phyloP scores from a whole-genome alignment of 495 filamentous ascomycete genomes.

The Daldinia concentrica region DNA sequence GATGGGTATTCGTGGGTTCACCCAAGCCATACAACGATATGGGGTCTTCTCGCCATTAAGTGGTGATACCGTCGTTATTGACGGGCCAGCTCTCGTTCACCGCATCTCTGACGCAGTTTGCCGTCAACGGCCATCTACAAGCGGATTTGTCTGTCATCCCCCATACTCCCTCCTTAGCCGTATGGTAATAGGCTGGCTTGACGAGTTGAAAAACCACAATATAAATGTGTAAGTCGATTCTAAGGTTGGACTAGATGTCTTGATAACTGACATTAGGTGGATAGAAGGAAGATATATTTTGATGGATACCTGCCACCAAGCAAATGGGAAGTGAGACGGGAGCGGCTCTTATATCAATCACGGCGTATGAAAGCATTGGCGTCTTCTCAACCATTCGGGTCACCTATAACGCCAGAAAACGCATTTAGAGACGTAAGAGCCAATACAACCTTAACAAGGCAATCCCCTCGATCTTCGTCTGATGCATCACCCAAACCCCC shows the following conservation, averaged over 20 bases:
- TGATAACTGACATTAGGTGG: constrained; percentile 35
- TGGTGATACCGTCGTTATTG: constrained; percentile 66
- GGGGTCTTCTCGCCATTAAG: constrained; percentile 59
- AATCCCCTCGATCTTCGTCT: neutral
- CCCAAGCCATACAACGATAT: constrained; percentile 65
- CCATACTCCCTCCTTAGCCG: constrained; percentile 68
- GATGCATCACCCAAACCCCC: constrained; percentile 62
- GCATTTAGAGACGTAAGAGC: constrained; percentile 22
- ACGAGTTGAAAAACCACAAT: constrained; percentile 58
- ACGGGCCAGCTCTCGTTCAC: constrained; percentile 80
- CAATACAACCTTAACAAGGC: constrained; percentile 13
- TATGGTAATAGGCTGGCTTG: constrained; percentile 69
- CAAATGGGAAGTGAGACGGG: constrained; percentile 64
- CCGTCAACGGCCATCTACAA: constrained; percentile 44
- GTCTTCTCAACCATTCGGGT: constrained; percentile 44
- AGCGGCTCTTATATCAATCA: constrained; percentile 58
- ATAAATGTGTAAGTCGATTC: constrained; percentile 65
- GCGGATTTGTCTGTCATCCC: constrained; percentile 62
- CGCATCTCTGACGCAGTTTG: constrained; percentile 69
- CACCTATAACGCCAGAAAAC: constrained; percentile 17
- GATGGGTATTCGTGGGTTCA: constrained; percentile 80
- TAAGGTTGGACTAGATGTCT: neutral
- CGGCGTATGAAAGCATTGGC: constrained; percentile 53
- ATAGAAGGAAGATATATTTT: constrained; percentile 73
- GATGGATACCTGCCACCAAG: constrained; percentile 74